Evolutionary conservation across 106 monocot species (phyloP), one percentile per base, ranked within the genome.

Genomic region (Allium cepa): DNA sequence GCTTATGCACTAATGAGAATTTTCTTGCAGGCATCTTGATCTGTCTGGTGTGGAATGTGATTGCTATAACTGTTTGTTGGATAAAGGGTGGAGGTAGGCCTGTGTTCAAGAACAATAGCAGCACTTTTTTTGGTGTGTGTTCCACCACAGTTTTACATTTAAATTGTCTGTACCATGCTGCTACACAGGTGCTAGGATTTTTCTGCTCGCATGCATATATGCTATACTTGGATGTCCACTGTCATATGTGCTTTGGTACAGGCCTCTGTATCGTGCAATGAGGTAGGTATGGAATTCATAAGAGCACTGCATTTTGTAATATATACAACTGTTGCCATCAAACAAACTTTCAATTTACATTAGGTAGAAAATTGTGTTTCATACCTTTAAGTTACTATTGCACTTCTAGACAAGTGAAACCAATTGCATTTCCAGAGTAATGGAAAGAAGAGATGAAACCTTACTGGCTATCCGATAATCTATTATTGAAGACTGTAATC

Each of bases 211-310:
- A 49, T 64, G 62, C 47, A 96, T 96, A 11, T 96, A 96, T 84
- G 95, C 91, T 66, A 51, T 96, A 49, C 71, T 86, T 77, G 95
- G 95, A 27, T 67, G 70, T 26, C 95, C 91, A 56, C 79, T 96
- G 60, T 96, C 95, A 61, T 96, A 91, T 79, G 73, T 91, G 59
- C 72, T 91, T 51, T 96, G 95, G 95, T 96, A 96, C 63, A 79
- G 95, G 73, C 95, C 95, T 73, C 76, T 96, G 11, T 96, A 96
- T 77, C 88, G 78, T 56, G 95, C 91, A 53, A 82, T 96, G 86
- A 96, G 85, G 95, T 88, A 84, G 50, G 71, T 17, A 15, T 55
- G 53, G 52, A 12, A 15, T 15, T 7, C 15, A 36, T 5, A 36
- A 36, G 36, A 5, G 36, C 3, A 1, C 36, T 4, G 36, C 36